Evolutionary conservation across 805 yeast species (phyloP).

Genomic region (Candida mattraensis): DNA sequence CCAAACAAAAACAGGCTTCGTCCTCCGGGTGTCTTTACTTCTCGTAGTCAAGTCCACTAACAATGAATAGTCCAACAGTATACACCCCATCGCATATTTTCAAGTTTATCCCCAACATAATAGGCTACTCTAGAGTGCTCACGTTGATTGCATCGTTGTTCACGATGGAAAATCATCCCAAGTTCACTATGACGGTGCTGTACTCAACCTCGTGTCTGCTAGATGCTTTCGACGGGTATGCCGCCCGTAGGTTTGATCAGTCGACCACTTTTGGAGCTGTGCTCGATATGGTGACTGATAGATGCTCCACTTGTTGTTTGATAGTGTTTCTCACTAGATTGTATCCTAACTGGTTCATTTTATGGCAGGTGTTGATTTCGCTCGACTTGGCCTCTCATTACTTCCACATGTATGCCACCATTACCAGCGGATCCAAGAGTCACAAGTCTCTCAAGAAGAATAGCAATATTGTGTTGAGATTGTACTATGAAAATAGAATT

Average conservation of each 20-base stretch:
- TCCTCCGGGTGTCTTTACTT: too few relatives aligned
- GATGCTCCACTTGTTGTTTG: constrained; percentile 94
- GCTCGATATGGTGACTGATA: constrained; percentile 96
- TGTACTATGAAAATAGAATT: constrained; percentile 82
- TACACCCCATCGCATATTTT: constrained; percentile 46
- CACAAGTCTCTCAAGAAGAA: constrained; percentile 82
- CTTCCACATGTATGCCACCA: constrained; percentile 97
- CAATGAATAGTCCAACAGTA: constrained; percentile 8
- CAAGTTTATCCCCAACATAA: constrained; percentile 84
- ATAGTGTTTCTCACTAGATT: constrained; percentile 80
- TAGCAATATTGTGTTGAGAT: constrained; percentile 67
- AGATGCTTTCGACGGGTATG: constrained; percentile 95
- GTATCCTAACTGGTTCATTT: constrained; percentile 66
- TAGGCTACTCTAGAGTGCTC: constrained; percentile 83
- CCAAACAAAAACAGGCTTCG: too few relatives aligned
- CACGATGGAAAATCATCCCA: constrained; percentile 83
- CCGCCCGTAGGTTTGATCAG: constrained; percentile 87
- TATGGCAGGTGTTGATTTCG: constrained; percentile 83
- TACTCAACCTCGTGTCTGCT: constrained; percentile 87
- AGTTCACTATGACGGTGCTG: constrained; percentile 64
- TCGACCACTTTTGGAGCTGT: constrained; percentile 95
- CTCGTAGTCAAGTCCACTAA: too few relatives aligned
- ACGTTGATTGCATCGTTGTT: constrained; percentile 79
- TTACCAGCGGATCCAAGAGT: constrained; percentile 71
- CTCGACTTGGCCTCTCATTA: constrained; percentile 91